These are phyloP conservation scores for Dendrobium catenatum DNA, from an alignment of 106 monocot genomes.

Conservation along the genomic window DNA sequence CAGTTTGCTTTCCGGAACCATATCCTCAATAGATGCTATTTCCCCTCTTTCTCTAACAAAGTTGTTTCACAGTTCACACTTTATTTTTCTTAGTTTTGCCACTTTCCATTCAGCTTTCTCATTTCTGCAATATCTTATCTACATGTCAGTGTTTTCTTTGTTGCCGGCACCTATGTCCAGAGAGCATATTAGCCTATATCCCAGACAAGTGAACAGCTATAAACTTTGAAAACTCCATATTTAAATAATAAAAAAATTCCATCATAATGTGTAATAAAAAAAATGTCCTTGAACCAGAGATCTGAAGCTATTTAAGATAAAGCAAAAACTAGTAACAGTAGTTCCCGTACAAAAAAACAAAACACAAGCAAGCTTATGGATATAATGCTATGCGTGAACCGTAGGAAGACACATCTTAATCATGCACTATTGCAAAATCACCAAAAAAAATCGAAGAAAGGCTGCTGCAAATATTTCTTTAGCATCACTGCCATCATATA, in stretches of 20 bases:
- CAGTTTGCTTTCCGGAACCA: background rate
- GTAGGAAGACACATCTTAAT: background rate
- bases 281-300: background rate
- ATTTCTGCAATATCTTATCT: background rate
- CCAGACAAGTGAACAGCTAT: background rate
- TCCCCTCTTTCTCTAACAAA: background rate
- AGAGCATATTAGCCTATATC: background rate
- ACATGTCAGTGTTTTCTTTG: background rate
- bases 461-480: background rate
- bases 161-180: background rate
- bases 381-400: background rate
- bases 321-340: background rate
- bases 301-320: background rate
- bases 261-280: background rate
- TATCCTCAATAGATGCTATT: background rate
- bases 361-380: background rate
- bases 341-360: background rate
- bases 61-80: background rate
- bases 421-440: background rate
- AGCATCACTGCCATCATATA: background rate
- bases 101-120: background rate
- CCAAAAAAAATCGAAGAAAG: background rate
- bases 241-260: background rate
- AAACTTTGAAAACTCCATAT: background rate
- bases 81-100: background rate